Base-by-base conservation (phyloP, 495 filamentous ascomycete genomes). In the Evansstolkia leycettana region DNA sequence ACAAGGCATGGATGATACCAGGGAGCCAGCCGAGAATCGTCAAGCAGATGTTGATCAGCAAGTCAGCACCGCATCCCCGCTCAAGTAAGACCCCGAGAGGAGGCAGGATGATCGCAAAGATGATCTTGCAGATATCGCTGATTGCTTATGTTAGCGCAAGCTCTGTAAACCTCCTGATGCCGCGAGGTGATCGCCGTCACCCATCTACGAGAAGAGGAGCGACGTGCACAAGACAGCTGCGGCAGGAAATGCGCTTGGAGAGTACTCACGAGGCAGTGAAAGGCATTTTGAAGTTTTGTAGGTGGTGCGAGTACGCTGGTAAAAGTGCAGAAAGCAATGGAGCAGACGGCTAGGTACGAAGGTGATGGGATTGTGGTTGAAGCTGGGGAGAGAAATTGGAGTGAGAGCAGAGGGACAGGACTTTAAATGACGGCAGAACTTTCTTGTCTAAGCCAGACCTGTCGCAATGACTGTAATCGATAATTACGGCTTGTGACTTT, bases 11-110 rank as follows among this genome's bases (percentile, higher is more conserved):
- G 45, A 82, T 72, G 48, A 82, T 72, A 62, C 81, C 82, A 23
- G 82, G 82, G 38, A 87, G 68, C 62, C 78, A 86, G 51, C 79
- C 81, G 52, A 95, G 70, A 46, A 88, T 75, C 32, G 84, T 90
- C 54, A 94, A 65, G 44, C 80, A 69, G 62, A 93, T 76, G 68
- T 90, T 93, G 72, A 94, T 86, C 47, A 82, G 62, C 43, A 94
- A 65, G 50, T 92, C 83, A 50, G 75, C 72, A 55, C 75, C 73
- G 64, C 82, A 87, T 52, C 87, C 87, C 26, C 79, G 76, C 69
- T 90, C 82, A 39, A 93, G 74, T 72, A 94, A 92, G 54, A 93
- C 88, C 58, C 85, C 84, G 23, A 93, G 69, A 43, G 88, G 88
- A 26, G 88, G 88, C 33, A 92, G 69, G 66, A 92, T 61, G 65